phyloP scores from a whole-genome alignment of 495 filamentous ascomycete species.

The Immersiella caudata region DNA sequence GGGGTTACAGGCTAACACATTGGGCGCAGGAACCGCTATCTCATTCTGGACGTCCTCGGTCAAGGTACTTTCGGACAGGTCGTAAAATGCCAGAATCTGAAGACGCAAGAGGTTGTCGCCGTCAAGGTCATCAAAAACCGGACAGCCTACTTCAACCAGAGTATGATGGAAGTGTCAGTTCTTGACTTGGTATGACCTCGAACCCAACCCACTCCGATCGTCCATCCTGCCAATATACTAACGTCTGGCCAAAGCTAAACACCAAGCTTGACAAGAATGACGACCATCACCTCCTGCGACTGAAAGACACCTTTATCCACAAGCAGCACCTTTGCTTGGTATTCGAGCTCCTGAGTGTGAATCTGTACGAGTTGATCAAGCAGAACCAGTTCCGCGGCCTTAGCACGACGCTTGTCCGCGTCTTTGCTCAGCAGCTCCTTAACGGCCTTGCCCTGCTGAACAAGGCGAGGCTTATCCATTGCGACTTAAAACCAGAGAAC shows the following conservation, averaged over 20 bases:
- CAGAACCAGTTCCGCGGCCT: conserved; percentile 98
- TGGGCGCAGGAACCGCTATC: conserved; percentile 79
- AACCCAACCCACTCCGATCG: neutral
- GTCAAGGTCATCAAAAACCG: conserved; percentile 99
- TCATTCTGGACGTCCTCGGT: conserved; percentile 96
- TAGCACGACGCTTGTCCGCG: conserved; percentile 95
- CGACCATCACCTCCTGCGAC: conserved; percentile 91
- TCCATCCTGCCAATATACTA: conserved; percentile 10
- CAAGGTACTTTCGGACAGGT: conserved; percentile 99
- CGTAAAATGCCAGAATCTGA: conserved; percentile 98
- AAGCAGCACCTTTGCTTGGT: conserved; percentile 96
- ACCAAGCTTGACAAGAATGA: conserved; percentile 99
- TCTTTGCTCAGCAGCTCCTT: conserved; percentile 96
- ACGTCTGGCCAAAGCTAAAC: conserved; percentile 69
- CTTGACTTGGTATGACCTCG: conserved; percentile 76
- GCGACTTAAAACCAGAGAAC: conserved; percentile 98
- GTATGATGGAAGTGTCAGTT: conserved; percentile 99
- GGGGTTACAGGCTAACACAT: conserved; percentile 26
- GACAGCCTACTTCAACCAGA: conserved; percentile 99
- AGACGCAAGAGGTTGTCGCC: conserved; percentile 96
- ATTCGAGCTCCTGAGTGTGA: conserved; percentile 96
- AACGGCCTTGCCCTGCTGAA: conserved; percentile 91
- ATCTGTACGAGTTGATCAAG: conserved; percentile 98
- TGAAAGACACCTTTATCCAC: conserved; percentile 99
- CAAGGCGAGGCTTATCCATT: conserved; percentile 97